Evolutionary conservation across 2,329 filamentous ascomycete species (phyloP), one percentile per base, ranked within the genome.

Genomic region (Aspergillus puulaauensis): DNA sequence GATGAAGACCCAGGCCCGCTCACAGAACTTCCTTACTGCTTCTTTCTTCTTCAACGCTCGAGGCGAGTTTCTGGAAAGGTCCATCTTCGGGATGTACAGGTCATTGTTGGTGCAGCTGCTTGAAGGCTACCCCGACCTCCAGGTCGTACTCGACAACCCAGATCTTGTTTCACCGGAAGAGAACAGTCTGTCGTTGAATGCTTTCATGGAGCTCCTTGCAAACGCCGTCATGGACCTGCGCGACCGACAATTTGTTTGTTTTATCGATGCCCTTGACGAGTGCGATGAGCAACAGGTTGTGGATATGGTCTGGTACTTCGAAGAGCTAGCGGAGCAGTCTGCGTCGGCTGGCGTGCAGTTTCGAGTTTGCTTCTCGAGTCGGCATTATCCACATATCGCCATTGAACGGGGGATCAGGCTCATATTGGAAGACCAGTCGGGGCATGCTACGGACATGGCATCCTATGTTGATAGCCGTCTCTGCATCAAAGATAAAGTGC

Each of bases 241-340:
- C 6, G 11, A 58, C 17, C 56, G 56, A 1, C 37, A 39, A 3
- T 61, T 72, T 44, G 68, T 61, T 0, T 76, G 71, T 47, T 74
- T 80, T 51, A 68, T 81, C 40, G 79, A 81, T 63, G 79, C 79
- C 4, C 71, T 81, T 6, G 77, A 81, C 58, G 79, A 81, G 62
- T 80, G 77, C 61, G 62, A 75, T 4, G 74, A 77, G 56, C 55
- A 68, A 12, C 57, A 78, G 39, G 63, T 76, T 6, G 64, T 66
- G 35, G 69, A 75, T 2, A 75, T 80, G 71, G 57, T 78, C 1
- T 52, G 60, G 0, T 74, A 66, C 48, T 72, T 79, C 47, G 68
- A 77, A 54, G 48, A 68, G 0, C 55, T 79, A 3, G 64, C 62
- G 6, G 40, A 70, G 37, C 3, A 51, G 41, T 59, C 64, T 8